Base-by-base conservation (phyloP, 2,329 filamentous ascomycete species). In the Sporothrix luriei region DNA sequence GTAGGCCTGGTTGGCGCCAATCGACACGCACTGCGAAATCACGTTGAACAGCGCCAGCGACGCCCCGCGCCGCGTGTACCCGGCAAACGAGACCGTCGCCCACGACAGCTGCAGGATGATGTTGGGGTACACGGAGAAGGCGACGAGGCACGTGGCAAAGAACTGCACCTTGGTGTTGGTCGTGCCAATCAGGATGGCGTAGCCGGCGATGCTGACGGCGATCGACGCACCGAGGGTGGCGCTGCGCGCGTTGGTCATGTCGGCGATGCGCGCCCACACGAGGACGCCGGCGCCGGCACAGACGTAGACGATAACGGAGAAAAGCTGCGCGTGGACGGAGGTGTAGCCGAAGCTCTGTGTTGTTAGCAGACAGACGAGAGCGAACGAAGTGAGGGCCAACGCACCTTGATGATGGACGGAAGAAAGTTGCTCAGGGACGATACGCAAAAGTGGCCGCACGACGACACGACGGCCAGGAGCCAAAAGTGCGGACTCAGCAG, bases 271-370 rank as follows among this genome's bases (percentile, higher is more conserved):
- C 16, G 75, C 76, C 48, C 75, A 73, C 75, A 74, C 72, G 2
- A 73, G 66, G 59, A 77, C 75, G 0, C 74, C 75, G 1, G 75
- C 71, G 0, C 76, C 52, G 16, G 74, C 74, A 52, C 74, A 72
- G 51, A 71, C 68, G 67, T 78, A 78, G 33, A 78, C 75, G 0
- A 78, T 79, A 2, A 80, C 77, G 3, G 77, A 78, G 2, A 80
- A 66, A 9, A 66, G 64, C 54, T 80, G 78, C 4, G 77, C 77
- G n/a, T 76, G 73, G 0, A 79, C 71, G 0, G 75, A 78, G 0
- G 76, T 75, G 68, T 74, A 79, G 64, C 78, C 75, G 5, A 80
- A 73, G 3, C 79, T 78, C 21, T 73, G 59, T 26, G 4, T 4
- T 10, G 57, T 62, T 29, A 48, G 40, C 21, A 4, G 19, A 38